Conservation (phyloP, 352 stramenopile species). For the Phytophthora syringae region DNA sequence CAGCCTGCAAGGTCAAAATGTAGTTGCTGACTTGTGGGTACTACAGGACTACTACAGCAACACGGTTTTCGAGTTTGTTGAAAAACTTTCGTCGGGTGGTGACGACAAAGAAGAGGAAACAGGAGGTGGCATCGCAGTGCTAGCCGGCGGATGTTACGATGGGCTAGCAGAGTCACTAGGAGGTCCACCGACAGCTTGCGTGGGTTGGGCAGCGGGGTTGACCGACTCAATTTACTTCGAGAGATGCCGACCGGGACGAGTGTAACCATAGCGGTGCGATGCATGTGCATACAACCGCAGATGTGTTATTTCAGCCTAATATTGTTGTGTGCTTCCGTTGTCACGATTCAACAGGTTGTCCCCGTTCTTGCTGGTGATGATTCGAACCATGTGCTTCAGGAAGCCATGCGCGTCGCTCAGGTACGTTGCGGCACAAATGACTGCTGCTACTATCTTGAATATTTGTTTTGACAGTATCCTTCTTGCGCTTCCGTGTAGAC, state of each 20-base stretch:
- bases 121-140: slow-evolving; percentile 70
- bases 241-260: slow-evolving; percentile 26
- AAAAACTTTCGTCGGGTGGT: slow-evolving; percentile 33
- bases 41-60: slow-evolving; percentile 90
- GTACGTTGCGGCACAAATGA: slow-evolving; percentile 19
- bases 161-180: slow-evolving; percentile 72
- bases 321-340: background rate
- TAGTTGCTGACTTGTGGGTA: background rate
- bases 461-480: background rate
- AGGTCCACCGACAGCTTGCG: slow-evolving; percentile 64
- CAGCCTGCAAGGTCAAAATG: background rate
- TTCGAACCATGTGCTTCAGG: slow-evolving; percentile 55
- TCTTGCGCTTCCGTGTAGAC: slow-evolving; percentile 27
- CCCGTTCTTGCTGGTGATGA: slow-evolving; percentile 59
- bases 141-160: slow-evolving; percentile 88
- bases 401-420: slow-evolving; percentile 71
- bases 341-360: slow-evolving; percentile 57
- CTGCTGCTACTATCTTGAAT: background rate
- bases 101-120: slow-evolving; percentile 18
- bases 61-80: slow-evolving; percentile 91
- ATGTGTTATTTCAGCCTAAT: slow-evolving; percentile 9
- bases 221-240: slow-evolving; percentile 73
- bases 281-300: background rate
- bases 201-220: slow-evolving; percentile 89
- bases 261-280: slow-evolving; percentile 59